These are phyloP conservation scores for Schoenoplectus tabernaemontani DNA, from an alignment of 202 grass and related monocot species.

Conservation along the genomic window DNA sequence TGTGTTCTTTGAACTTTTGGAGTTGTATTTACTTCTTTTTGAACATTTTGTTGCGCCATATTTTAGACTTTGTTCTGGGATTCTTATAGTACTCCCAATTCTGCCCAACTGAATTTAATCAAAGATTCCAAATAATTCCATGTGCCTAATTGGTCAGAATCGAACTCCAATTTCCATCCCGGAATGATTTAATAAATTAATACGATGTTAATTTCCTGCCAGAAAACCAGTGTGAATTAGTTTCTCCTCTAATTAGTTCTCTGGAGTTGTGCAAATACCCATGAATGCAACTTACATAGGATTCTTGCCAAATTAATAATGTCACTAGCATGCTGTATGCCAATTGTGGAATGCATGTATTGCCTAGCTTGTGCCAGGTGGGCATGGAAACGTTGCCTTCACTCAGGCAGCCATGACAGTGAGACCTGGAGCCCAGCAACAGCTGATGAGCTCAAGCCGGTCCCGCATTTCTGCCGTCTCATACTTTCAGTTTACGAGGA, in stretches of 20 bases:
- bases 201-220: not conserved
- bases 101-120: not conserved
- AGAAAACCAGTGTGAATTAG: not conserved
- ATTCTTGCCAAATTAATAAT: constrained; percentile 35
- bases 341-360: constrained; percentile 79
- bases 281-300: not conserved
- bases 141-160: not conserved
- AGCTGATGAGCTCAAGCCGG: constrained; percentile 49
- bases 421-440: constrained; percentile 81
- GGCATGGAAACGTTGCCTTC: constrained; percentile 76
- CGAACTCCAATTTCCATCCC: not conserved
- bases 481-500: constrained; percentile 92
- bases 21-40: not conserved
- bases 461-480: constrained; percentile 66
- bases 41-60: not conserved
- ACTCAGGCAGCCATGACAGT: constrained; percentile 65
- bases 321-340: constrained; percentile 83
- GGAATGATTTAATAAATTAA: not conserved
- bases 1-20: not conserved
- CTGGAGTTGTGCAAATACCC: not conserved
- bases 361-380: constrained; percentile 72
- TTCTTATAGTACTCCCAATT: constrained; percentile 1
- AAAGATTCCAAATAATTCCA: not conserved
- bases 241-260: not conserved
- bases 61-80: not conserved